A percentile compares a stretch with the other conserved stretches of the same genome.
These are phyloP conservation scores for Saturnispora quitensis DNA, from an alignment of 805 yeast genomes.

Conservation along the genomic window DNA sequence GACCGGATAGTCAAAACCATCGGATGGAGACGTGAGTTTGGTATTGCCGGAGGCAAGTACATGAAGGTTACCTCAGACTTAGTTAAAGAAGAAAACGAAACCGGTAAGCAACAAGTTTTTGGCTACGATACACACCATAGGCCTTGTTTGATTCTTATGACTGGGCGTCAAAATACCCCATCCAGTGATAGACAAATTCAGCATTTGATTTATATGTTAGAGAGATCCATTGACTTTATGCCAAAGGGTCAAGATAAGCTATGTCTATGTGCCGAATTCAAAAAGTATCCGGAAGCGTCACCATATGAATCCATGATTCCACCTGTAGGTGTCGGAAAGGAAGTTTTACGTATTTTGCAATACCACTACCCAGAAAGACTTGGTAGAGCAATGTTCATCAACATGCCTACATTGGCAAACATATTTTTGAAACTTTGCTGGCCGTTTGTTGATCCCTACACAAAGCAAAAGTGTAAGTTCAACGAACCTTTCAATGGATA, in stretches of 20 bases:
- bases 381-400: constrained; percentile 84
- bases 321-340: constrained; percentile 76
- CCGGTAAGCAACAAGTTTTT: constrained; percentile 84
- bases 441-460: constrained; percentile 94
- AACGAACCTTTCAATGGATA: constrained; percentile 82
- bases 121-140: constrained; percentile 88
- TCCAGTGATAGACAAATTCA: constrained; percentile 85
- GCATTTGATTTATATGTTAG: constrained; percentile 87
- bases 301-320: constrained; percentile 44
- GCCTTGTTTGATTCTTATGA: constrained; percentile 83
- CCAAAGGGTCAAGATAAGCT: constrained; percentile 92
- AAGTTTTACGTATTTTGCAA: constrained; percentile 83
- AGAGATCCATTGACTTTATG: constrained; percentile 88
- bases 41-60: constrained; percentile 47
- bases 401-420: constrained; percentile 94
- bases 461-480: constrained; percentile 86
- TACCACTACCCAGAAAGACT: constrained; percentile 96
- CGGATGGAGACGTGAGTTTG: constrained; percentile 92
- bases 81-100: constrained; percentile 63
- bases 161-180: constrained; percentile 97
- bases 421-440: constrained; percentile 84
- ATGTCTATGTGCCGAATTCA: constrained; percentile 87
- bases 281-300: constrained; percentile 53
- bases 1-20: constrained; percentile 66
- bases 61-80: constrained; percentile 42